Base-by-base conservation (phyloP, 2,329 filamentous ascomycete species). In the Coniochaeta sp. region DNA sequence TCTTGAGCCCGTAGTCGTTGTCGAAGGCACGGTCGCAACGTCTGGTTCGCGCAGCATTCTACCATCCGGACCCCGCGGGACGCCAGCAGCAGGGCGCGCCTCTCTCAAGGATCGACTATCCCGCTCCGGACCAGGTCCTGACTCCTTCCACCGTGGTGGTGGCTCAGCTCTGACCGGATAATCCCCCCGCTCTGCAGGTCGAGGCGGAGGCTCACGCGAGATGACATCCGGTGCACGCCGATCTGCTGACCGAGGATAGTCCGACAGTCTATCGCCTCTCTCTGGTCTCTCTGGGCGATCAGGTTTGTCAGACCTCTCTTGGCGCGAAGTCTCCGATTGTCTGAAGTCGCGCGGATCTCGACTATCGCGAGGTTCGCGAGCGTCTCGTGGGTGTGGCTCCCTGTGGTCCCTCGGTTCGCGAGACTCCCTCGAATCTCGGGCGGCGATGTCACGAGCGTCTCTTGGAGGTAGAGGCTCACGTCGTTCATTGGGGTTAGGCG, bases 161-260 rank as follows among this genome's bases (percentile, higher is more conserved):
- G 64, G 59, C 54, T 71, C 69, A 4, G 64, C 55, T 22, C 70
- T 67, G 6, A 67, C 61, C 28, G 67, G 64, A 60, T 74, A 71
- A n/a, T 78, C 75, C 55, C 75, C 75, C 55, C 75, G 71, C 44
- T 79, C 76, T 3, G 69, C 66, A n/a, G 65, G 64, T 24, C 75
- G 74, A 52, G 47, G 24, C 34, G 70, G 66, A n/a, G 70, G 19
- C 9, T 78, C 75, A 54, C 74, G 72, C 9, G 69, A 58, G 57
- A 63, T 58, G 19, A 61, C 62, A 55, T 82, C 80, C 6, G 70
- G 65, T 7, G 66, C 61, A 30, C 80, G 77, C 24, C 80, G 75
- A 22, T 82, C 81, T 50, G 69, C 16, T 14, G 38, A 42, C 19
- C 55, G 40, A 8, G 19, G 34, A 26, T 57, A 30, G 9, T 57